Conservation (phyloP, 306 rosid species). For the Myrica gale region DNA sequence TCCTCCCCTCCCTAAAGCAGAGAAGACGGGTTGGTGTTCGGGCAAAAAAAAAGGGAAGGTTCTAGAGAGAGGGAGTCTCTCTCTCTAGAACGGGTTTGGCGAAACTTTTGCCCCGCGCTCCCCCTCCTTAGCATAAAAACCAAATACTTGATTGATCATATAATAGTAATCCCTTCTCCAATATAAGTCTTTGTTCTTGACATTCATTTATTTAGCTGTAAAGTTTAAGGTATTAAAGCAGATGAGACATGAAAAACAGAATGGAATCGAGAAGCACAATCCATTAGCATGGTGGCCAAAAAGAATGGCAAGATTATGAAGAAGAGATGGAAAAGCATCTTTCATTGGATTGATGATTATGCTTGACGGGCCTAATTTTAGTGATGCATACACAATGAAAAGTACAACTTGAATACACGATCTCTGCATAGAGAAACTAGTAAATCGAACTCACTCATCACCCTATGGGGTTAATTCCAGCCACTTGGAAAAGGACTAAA, state of each 20-base stretch:
- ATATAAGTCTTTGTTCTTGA: not conserved
- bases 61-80: too few relatives aligned
- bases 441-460: not conserved
- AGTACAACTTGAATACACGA: not conserved
- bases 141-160: too few relatives aligned
- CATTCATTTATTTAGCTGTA: not conserved
- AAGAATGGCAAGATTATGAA: not conserved
- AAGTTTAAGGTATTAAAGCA: not conserved
- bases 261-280: not conserved
- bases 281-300: not conserved
- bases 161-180: not conserved
- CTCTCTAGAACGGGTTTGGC: too few relatives aligned
- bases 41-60: too few relatives aligned
- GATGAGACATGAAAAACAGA: not conserved
- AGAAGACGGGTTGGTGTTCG: too few relatives aligned
- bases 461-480: not conserved
- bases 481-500: conserved; percentile 53
- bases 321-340: not conserved
- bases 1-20: too few relatives aligned
- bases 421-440: not conserved
- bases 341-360: not conserved
- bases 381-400: not conserved
- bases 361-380: not conserved
- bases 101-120: too few relatives aligned
- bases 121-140: too few relatives aligned